A percentile compares a stretch with the other conserved stretches of the same genome.
Conservation (phyloP, 2,329 filamentous ascomycete species). For the Endoconidiophora polonica region DNA sequence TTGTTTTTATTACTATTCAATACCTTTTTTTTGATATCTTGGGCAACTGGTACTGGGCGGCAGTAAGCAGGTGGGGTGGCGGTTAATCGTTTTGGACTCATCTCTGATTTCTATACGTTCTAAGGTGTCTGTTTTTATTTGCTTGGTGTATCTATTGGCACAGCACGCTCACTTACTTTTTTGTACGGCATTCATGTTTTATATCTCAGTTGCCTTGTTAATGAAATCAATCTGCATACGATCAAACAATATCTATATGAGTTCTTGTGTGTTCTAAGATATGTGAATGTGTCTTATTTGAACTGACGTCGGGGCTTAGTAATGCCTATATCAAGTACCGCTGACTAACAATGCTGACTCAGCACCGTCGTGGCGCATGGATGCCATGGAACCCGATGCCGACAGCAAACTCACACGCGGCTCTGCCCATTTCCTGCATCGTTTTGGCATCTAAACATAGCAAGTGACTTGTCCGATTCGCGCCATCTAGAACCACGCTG, state of each 20-base stretch:
- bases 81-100: too few relatives aligned
- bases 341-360: too few relatives aligned
- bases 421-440: constrained; percentile 47
- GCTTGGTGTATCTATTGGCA: neutral
- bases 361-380: constrained; percentile 20
- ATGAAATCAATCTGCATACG: neutral
- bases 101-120: constrained; percentile 5
- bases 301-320: too few relatives aligned
- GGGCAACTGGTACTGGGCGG: constrained; percentile 3
- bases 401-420: constrained; percentile 43
- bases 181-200: neutral
- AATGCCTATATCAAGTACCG: too few relatives aligned
- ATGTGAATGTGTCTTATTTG: neutral
- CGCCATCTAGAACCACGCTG: constrained; percentile 47
- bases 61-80: neutral
- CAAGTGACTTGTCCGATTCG: constrained; percentile 43
- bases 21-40: constrained; percentile 11
- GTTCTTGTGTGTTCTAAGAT: neutral
- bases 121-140: neutral
- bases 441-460: constrained; percentile 46
- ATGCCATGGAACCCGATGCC: constrained; percentile 49
- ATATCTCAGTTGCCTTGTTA: neutral
- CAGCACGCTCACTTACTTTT: too few relatives aligned
- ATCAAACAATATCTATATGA: neutral
- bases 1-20: constrained; percentile 8